Evolutionary conservation across 1,284 basidiomycete genomes (phyloP).

Genomic region (Puccinia coronata): DNA sequence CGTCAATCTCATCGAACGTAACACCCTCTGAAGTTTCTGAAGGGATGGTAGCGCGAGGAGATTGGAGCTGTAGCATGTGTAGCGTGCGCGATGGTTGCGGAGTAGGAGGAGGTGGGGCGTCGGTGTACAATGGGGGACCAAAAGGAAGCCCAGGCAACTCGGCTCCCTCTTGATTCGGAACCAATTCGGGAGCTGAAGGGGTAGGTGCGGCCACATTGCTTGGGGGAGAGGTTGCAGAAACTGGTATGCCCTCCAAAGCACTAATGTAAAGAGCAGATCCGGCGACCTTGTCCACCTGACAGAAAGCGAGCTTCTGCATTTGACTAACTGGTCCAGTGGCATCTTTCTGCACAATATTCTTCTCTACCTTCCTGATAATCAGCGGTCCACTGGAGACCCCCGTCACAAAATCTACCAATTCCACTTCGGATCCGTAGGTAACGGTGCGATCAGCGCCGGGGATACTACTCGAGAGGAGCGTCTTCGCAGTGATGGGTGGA

Average conservation of each 20-base stretch:
- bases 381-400: conserved; percentile 83
- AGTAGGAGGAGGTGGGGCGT: background rate
- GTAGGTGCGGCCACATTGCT: conserved; percentile 15
- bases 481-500: conserved; percentile 53
- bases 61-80: conserved; percentile 34
- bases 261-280: conserved; percentile 50
- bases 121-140: background rate
- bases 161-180: background rate
- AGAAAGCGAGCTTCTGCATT: conserved; percentile 91
- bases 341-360: conserved; percentile 71
- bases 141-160: conserved; percentile 5
- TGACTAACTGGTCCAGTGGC: conserved; percentile 89
- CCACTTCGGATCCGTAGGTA: conserved; percentile 85
- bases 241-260: conserved; percentile 35
- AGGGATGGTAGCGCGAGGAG: conserved; percentile 28
- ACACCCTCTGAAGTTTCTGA: conserved; percentile 66
- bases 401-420: conserved; percentile 77
- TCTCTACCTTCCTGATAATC: conserved; percentile 87
- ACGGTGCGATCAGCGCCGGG: conserved; percentile 72
- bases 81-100: conserved; percentile 3
- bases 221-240: conserved; percentile 2
- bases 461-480: conserved; percentile 40
- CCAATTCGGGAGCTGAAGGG: conserved; percentile 9
- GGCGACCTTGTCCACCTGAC: conserved; percentile 64
- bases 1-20: conserved; percentile 82